Percentiles rank a stretch among this genome's conserved stretches.
phyloP scores from a whole-genome alignment of 2,329 filamentous ascomycete species.

The Nemania sp. region DNA sequence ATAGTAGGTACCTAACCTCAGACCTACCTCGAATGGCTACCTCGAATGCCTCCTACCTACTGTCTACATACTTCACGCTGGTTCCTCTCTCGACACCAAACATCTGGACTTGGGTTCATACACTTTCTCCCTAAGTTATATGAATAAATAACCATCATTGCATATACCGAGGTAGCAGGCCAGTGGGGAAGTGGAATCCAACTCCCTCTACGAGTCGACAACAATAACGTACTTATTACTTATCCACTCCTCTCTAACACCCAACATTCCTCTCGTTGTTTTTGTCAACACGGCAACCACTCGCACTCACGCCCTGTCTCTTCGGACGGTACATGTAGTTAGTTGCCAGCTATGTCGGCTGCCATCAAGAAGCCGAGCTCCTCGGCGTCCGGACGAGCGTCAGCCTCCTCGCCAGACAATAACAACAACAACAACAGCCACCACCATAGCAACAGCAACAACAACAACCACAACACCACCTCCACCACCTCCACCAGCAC shows the following conservation, averaged over 20 bases:
- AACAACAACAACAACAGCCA: slow-evolving; percentile 35
- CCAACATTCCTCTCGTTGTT: slow-evolving; percentile 22
- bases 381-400: slow-evolving; percentile 52
- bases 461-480: no score
- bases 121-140: no score
- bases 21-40: neutral
- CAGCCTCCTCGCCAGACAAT: slow-evolving; percentile 46
- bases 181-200: no score
- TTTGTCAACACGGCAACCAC: neutral
- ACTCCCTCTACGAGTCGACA: no score
- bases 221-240: neutral
- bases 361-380: slow-evolving; percentile 58
- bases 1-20: neutral
- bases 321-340: slow-evolving; percentile 24
- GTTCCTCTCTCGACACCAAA: no score
- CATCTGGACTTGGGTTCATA: no score
- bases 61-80: no score
- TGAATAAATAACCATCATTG: no score
- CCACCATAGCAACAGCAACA: no score
- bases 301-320: slow-evolving; percentile 12
- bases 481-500: no score
- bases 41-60: no score
- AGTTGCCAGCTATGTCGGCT: slow-evolving; percentile 51
- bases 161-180: no score
- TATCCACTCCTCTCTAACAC: neutral